A percentile compares a stretch with the other conserved stretches of the same genome.
Conservation (phyloP, 495 filamentous ascomycete genomes). For the Bacidia gigantensis region DNA sequence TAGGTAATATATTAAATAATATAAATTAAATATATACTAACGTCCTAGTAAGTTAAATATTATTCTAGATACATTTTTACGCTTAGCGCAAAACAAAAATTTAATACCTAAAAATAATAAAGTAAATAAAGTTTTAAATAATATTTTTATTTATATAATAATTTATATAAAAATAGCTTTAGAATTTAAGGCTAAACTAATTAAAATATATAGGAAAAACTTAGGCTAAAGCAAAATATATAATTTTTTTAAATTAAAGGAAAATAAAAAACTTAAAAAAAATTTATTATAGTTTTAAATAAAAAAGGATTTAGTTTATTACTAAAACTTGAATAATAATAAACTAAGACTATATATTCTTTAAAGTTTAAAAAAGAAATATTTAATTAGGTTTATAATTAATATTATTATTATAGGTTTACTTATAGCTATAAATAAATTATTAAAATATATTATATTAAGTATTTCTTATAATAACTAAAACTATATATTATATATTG, state of each 20-base stretch:
- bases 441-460: conserved; percentile 2
- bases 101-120: neutral
- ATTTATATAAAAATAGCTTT: neutral
- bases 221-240: neutral
- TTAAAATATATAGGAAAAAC: neutral
- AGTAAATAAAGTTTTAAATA: neutral
- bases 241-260: neutral
- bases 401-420: neutral
- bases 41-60: neutral
- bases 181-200: neutral
- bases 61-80: neutral
- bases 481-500: neutral
- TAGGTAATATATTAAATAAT: neutral
- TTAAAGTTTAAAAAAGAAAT: neutral
- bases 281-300: neutral
- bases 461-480: neutral
- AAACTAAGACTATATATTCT: neutral
- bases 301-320: conserved; percentile 2
- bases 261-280: neutral
- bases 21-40: neutral
- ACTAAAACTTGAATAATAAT: neutral
- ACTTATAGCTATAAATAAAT: neutral
- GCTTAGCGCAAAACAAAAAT: neutral
- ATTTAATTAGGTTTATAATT: conserved; percentile 1
- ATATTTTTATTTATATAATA: neutral